These are phyloP conservation scores for Boletus coccyginus DNA, from an alignment of 768 basidiomycete genomes.

Conservation along the genomic window DNA sequence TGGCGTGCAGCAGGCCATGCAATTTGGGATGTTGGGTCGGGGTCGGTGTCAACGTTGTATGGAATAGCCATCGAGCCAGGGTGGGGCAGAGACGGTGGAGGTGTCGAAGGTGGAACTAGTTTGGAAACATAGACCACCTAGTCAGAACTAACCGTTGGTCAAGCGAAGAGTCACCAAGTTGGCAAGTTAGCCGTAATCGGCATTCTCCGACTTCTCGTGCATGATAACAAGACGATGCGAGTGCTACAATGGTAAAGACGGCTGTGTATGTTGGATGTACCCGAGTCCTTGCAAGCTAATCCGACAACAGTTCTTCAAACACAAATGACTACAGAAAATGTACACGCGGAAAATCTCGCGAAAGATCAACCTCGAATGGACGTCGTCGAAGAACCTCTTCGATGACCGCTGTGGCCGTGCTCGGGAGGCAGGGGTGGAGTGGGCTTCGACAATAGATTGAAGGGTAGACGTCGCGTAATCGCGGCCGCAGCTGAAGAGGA, in stretches of 20 bases:
- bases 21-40: slow-evolving; percentile 78
- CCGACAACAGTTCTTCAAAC: slow-evolving; percentile 21
- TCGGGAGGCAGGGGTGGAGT: slow-evolving; percentile 34
- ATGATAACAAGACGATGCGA: not conserved
- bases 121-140: slow-evolving; percentile 11
- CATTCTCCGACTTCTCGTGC: slow-evolving; percentile 19
- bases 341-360: not conserved
- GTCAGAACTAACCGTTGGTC: not conserved
- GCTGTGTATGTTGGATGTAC: slow-evolving; percentile 3
- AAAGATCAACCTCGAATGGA: slow-evolving; percentile 32
- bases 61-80: slow-evolving; percentile 56
- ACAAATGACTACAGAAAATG: slow-evolving; percentile 6
- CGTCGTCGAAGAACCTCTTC: slow-evolving; percentile 43
- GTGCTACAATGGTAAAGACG: slow-evolving; percentile 18
- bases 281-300: slow-evolving; percentile 24
- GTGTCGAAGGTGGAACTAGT: not conserved
- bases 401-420: slow-evolving; percentile 32
- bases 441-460: slow-evolving; percentile 63
- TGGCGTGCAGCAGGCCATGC: slow-evolving; percentile 61
- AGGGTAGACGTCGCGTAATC: slow-evolving; percentile 57
- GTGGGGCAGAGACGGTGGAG: not conserved
- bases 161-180: slow-evolving; percentile 1
- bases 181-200: slow-evolving; percentile 12
- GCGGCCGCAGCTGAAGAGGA: slow-evolving; percentile 47
- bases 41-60: slow-evolving; percentile 49